Evolutionary conservation across 1,284 basidiomycete genomes (phyloP), one percentile per base, ranked within the genome.

Genomic region (Tylopilus sp.): DNA sequence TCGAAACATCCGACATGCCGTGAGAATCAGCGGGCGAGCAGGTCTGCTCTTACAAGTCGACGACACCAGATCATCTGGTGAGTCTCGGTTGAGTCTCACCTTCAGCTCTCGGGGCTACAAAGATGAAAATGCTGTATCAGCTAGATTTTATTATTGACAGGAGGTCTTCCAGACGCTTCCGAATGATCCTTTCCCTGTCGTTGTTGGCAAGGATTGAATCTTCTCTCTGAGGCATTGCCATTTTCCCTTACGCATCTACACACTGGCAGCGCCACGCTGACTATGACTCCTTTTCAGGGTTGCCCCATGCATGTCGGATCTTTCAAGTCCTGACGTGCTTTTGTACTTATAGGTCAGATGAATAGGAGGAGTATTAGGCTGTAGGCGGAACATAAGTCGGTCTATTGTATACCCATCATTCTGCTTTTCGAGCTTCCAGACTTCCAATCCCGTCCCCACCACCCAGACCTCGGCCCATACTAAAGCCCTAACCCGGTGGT

Each of bases 161-260:
- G 41, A 56, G 64, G 64, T 62, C 61, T 21, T 33, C n/a, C 8
- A 30, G 65, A 54, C 59, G 67, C 65, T 67, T 36, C 61, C 54
- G 54, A 42, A 54, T 64, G 64, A 66, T 55, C 26, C 21, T 24
- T 29, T 56, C 48, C 52, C 53, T 29, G 52, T 52, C 51, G 2
- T 15, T 10, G 7, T 5, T 12, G 42, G 41, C 52, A 29, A 61
- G 61, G 55, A 53, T 24, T 3, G 8, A 50, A 66, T 66, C 64
- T 66, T 66, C 64, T 66, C 67, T 69, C 67, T 69, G 64, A 66
- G 20, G 50, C 36, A 11, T 52, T 33, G 17, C 38, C 44, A 8
- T 55, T 49, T 6, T 33, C n/a, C 20, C 12, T 21, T 20, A 2
- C 33, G 39, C 33, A 7, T 41, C 34, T 28, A 41, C n/a, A 39